Evolutionary conservation across 805 yeast genomes (phyloP), one percentile per base, ranked within the genome.

Genomic region (Saccharomycopsis capsularis): DNA sequence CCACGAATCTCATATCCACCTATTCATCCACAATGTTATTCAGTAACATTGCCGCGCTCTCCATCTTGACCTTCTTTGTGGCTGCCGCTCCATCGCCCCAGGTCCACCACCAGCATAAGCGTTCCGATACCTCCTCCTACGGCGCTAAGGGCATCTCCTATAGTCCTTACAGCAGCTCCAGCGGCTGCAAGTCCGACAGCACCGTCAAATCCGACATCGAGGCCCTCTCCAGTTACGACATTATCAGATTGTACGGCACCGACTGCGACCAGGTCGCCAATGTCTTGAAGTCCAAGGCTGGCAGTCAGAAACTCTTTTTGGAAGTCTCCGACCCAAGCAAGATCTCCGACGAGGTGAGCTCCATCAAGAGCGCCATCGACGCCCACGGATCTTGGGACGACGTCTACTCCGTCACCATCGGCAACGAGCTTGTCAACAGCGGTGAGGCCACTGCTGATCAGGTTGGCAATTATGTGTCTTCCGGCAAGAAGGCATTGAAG

Each of bases 381-480:
- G 42, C 68, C 38, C 69, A 78, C 64, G 91, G 90, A 67, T 81
- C 87, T 49, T 85, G 95, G 95, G 76, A 70, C 63, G 83, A 81
- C 60, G 72, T 85, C 59, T 61, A 76, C 72, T 83, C 93, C 61
- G 81, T 85, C 53, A 81, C 91, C 53, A 76, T 93, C 61, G 99
- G 99, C 80, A 91, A 91, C 77, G 99, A 91, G 76, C 78, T 89
- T 64, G 98, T 91, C 57, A 93, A 93, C 85, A 57, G 66, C 59
- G 96, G 96, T 62, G 62, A 66, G 53, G 95, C 95, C 59, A 65
- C 82, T 53, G 81, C 81, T 50, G 63, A 75, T 57, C 86, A 87
- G 74, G 75, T 91, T 57, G 72, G 70, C 53, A 51, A 64, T 41
- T 85, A 84, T 75, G 75, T 90, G 58, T 46, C 68, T 49, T 59